Percentiles rank a stretch among this genome's conserved stretches.
Conservation (phyloP, 371 early-diverging fungal genomes). For the Mortierella sp. region DNA sequence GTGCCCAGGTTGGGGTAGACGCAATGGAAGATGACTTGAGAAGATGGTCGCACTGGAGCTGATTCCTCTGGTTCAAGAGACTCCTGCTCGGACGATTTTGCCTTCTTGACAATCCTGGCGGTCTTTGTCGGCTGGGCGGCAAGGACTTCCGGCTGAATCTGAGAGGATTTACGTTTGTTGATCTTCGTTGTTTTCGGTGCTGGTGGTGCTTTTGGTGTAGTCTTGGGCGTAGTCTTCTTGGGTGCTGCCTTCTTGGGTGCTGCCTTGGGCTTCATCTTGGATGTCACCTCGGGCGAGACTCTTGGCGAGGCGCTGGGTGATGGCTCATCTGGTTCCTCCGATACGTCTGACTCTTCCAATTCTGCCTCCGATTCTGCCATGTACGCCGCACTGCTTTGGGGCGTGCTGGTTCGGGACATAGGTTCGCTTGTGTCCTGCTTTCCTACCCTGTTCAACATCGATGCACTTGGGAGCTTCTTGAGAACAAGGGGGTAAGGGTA, state of each 20-base stretch:
- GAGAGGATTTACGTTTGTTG: constrained; percentile 37
- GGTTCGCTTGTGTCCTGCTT: constrained; percentile 21
- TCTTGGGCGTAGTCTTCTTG: background rate
- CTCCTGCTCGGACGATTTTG: background rate
- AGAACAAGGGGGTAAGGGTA: constrained; percentile 28
- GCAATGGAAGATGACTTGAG: constrained; percentile 21
- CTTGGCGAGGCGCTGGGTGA: background rate
- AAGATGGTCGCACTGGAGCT: background rate
- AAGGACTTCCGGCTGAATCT: background rate
- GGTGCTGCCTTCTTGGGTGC: background rate
- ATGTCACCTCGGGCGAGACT: background rate
- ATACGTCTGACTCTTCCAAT: constrained; percentile 2
- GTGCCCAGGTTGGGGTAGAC: constrained; percentile 26
- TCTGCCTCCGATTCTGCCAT: background rate
- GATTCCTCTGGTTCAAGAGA: background rate
- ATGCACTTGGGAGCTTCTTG: constrained; percentile 45
- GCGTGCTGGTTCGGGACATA: constrained; percentile 14
- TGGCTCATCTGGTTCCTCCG: background rate
- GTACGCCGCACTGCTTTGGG: background rate
- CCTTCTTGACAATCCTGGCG: background rate
- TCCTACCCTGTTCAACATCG: constrained; percentile 36
- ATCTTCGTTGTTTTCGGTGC: constrained; percentile 19
- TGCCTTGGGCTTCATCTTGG: background rate
- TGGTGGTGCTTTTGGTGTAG: constrained; percentile 5
- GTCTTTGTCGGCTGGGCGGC: background rate